Evolutionary conservation across 1,284 basidiomycete genomes (phyloP), one percentile per base, ranked within the genome.

Genomic region (Papiliotrema flavescens): DNA sequence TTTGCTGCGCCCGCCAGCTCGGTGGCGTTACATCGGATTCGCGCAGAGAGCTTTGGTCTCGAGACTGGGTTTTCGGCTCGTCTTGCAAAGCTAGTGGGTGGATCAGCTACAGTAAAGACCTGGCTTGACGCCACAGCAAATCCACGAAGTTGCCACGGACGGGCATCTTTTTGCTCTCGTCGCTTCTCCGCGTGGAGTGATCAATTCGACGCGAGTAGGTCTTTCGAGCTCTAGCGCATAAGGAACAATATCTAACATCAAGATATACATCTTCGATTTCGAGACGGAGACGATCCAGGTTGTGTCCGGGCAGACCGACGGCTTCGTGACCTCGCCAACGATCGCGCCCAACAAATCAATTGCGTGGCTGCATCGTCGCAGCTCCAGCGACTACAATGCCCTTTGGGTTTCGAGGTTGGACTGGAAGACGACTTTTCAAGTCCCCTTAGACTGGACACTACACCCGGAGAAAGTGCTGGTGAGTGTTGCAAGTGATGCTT

Each of bases 291-390:
- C 34, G 9, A 19, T 35, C 15, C 23, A 11, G 17, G 22, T 9
- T 14, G 49, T 28, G 28, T 58, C 46, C 47, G 34, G 13, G 9
- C 41, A 34, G 19, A 19, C 20, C 2, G n/a, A 50, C 13, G 59
- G 51, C 14, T 36, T 47, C 11, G 47, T 53, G 8, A 37, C 14
- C 20, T 55, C 62, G 8, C 54, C 62, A 13, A 42, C 49, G 7
- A 47, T 59, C 19, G 44, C 53, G 5, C 23, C 49, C 3, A 43
- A 50, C 2, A 49, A 54, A 8, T 28, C 47, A 15, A n/a, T 64
- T 1, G 60, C 60, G 3, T 64, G 62, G 62, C 54, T 64, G 17
- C 34, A 57, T 20, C 53, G 42, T 22, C 39, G 55, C 32, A 49
- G 51, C 41, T 54, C 51, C 3, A 60, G 51, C 34, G 43, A 36